A percentile compares a stretch with the other conserved stretches of the same genome.
Evolutionary conservation across 73 alveolate genomes (phyloP).

Genomic region (Stentor roeselii): DNA sequence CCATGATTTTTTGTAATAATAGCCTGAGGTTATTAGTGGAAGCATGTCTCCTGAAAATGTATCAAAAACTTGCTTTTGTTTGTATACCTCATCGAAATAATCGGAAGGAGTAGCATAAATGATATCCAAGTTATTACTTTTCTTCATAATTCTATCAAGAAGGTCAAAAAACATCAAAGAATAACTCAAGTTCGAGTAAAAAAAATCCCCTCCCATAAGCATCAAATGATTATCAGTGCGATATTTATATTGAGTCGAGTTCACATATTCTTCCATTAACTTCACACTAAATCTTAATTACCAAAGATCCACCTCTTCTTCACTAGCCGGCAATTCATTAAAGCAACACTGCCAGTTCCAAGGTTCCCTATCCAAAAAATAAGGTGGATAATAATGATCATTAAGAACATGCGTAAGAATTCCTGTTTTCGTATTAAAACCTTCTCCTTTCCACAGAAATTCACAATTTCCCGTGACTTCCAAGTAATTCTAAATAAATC

Average conservation of each 20-base stretch:
- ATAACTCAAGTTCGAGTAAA: neutral
- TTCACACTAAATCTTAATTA: neutral
- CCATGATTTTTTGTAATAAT: neutral
- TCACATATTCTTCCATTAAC: neutral
- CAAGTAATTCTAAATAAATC: neutral
- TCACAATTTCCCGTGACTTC: neutral
- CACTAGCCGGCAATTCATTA: neutral
- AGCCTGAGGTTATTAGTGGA: neutral
- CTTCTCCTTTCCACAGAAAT: neutral
- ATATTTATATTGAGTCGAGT: neutral
- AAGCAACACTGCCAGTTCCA: neutral
- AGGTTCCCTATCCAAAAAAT: neutral
- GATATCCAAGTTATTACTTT: neutral
- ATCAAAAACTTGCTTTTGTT: neutral
- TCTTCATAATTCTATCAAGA: neutral
- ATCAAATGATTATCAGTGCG: neutral
- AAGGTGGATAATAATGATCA: slow-evolving; percentile 4
- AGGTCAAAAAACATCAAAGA: neutral
- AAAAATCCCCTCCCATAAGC: slow-evolving; percentile 10
- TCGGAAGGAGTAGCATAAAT: neutral
- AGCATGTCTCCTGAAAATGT: neutral
- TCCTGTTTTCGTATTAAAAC: neutral
- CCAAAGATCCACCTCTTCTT: neutral
- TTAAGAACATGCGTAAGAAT: slow-evolving; percentile 3
- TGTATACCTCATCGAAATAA: neutral